Percentiles rank a stretch among this genome's conserved stretches.
Conservation (phyloP, 148 eudicot genomes). For the Rhododendron williamsianum region DNA sequence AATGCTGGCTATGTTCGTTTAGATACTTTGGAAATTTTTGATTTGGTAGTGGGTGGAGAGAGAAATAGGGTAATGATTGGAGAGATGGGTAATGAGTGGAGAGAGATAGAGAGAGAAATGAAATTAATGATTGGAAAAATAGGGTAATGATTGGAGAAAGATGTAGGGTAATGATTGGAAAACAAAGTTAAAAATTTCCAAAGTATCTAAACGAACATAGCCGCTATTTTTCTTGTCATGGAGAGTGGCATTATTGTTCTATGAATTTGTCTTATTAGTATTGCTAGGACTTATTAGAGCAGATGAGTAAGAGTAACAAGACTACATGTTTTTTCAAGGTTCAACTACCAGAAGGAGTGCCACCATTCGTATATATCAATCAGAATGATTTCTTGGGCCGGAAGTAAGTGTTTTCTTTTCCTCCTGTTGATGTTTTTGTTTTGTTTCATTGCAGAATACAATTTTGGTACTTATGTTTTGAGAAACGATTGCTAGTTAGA, state of each 20-base stretch:
- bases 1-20: too few relatives aligned
- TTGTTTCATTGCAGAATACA: neutral
- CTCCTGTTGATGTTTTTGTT: neutral
- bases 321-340: conserved; percentile 17
- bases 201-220: too few relatives aligned
- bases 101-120: too few relatives aligned
- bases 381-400: conserved; percentile 36
- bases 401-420: conserved; percentile 26
- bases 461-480: neutral
- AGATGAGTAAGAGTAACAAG: conserved; percentile 18
- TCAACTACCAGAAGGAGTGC: conserved; percentile 32
- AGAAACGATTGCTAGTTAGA: neutral
- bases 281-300: neutral
- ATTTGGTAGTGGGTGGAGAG: too few relatives aligned
- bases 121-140: too few relatives aligned
- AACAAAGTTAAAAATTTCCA: too few relatives aligned
- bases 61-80: too few relatives aligned
- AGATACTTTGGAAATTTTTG: too few relatives aligned
- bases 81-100: too few relatives aligned
- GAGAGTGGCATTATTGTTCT: neutral
- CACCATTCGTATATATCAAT: conserved; percentile 25
- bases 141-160: too few relatives aligned
- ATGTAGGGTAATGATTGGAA: too few relatives aligned
- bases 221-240: conserved; percentile 2
- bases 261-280: conserved; percentile 8